Conservation (phyloP, 2,329 filamentous ascomycete genomes). For the Botryotinia narcissicola region DNA sequence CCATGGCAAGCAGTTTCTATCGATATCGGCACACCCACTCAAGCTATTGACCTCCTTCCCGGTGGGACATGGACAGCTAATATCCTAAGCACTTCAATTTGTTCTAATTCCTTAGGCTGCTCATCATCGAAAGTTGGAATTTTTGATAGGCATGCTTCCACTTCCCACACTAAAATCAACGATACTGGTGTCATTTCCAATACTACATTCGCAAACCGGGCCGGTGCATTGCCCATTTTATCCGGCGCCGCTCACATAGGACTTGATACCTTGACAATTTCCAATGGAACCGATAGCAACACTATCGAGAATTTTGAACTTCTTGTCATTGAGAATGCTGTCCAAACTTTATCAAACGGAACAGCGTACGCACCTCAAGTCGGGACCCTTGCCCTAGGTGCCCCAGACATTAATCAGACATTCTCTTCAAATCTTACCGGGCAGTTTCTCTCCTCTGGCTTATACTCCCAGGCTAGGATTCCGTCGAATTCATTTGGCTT, state of each 20-base stretch:
- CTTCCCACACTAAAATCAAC: neutral
- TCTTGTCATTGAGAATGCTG: neutral
- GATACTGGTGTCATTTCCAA: neutral
- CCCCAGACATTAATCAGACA: neutral
- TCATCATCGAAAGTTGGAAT: neutral
- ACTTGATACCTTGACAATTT: slow-evolving; percentile 3
- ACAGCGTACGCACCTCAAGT: neutral
- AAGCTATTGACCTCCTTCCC: slow-evolving; percentile 24
- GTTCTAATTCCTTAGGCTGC: slow-evolving; percentile 12
- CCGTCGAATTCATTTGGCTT: slow-evolving; percentile 32
- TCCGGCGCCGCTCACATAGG: neutral
- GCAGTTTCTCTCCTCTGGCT: slow-evolving; percentile 5
- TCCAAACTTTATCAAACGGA: neutral
- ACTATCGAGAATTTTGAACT: slow-evolving; percentile 5
- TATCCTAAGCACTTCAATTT: slow-evolving; percentile 25
- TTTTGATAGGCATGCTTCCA: neutral
- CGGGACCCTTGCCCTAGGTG: neutral
- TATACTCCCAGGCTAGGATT: slow-evolving; percentile 1
- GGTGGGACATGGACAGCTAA: slow-evolving; percentile 23
- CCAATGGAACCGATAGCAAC: neutral
- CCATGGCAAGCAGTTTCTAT: slow-evolving; percentile 30
- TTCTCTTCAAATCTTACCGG: slow-evolving; percentile 6
- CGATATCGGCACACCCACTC: slow-evolving; percentile 22
- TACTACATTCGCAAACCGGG: slow-evolving; percentile 1
- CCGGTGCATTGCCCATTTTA: neutral